Evolutionary conservation across 1,284 basidiomycete genomes (phyloP).

Genomic region (Austroboletus niveus): DNA sequence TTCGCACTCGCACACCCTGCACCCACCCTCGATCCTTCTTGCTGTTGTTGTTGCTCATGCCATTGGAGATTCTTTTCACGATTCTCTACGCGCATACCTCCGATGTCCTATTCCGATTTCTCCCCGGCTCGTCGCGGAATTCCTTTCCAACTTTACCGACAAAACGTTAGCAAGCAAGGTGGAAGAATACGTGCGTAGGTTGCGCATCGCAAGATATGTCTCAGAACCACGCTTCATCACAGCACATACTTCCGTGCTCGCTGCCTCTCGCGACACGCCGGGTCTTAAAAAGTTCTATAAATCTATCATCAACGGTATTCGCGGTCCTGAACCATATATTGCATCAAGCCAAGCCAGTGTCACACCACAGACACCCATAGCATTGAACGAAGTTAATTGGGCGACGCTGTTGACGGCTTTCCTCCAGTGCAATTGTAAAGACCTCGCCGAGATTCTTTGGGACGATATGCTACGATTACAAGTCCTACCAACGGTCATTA

Average conservation of each 20-base stretch:
- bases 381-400: constrained; percentile 59
- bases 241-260: constrained; percentile 48
- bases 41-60: constrained; percentile 58
- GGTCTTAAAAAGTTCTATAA: constrained; percentile 47
- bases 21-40: constrained; percentile 44
- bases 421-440: constrained; percentile 47
- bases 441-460: constrained; percentile 63
- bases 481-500: constrained; percentile 45
- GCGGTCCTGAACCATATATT: constrained; percentile 45
- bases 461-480: constrained; percentile 54
- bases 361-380: constrained; percentile 40
- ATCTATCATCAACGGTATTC: constrained; percentile 48
- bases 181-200: constrained; percentile 42
- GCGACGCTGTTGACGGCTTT: constrained; percentile 61
- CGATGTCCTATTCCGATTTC: constrained; percentile 39
- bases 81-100: constrained; percentile 47
- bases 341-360: constrained; percentile 38
- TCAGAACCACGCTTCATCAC: constrained; percentile 48
- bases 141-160: constrained; percentile 40
- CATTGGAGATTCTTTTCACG: constrained; percentile 50
- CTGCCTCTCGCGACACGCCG: constrained; percentile 30
- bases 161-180: constrained; percentile 38
- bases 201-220: constrained; percentile 52
- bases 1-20: constrained; percentile 8
- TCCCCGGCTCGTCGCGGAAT: constrained; percentile 32